Base-by-base conservation (phyloP, 495 filamentous ascomycete genomes). In the Terfezia boudieri region DNA sequence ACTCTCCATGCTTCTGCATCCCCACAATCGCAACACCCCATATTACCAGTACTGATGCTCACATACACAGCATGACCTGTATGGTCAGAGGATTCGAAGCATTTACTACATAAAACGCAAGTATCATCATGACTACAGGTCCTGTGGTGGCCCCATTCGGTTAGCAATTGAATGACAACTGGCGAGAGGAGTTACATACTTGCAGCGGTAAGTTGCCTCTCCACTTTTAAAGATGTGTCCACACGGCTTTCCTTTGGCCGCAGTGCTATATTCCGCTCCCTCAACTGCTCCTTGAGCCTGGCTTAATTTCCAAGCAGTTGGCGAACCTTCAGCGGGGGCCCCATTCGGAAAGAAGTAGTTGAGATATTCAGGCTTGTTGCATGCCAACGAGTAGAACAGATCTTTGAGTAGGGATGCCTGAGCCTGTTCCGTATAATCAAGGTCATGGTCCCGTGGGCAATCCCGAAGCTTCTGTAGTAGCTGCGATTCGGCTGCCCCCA, bases 21-120 rank as follows among this genome's bases (percentile, higher is more conserved):
- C 49, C 90, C 92, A 64, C 90, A 98, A 63, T 98, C 90, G 65
- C 90, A 98, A 68, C 90, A 96, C 38, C 92, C 90, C 61, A 80
- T 86, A 62, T 94, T 94, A 2, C 89, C 89, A 1, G 79, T 77
- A 1, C 87, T 92, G 37, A 93, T 75, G 52, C 71, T 83, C 49
- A 95, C 81, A 58, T 83, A 79, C 50, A 96, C 87, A 67, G 83
- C 82, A 64, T 98, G 90, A 26, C 79, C 86, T n/a, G 83, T 81
- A 67, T 98, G 90, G 63, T 96, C 90, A 12, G 87, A 95, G 8
- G 86, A 75, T 59, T 95, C 86, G 64, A 95, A 96, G 67, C 90
- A 98, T 64, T 82, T 77, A 68, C 84, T 80, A 68, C 85, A 93
- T 41, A 93, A 73, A 51, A 85, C 84, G 59, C 83, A 88, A 0